These are phyloP conservation scores for Wickerhamiella occidentalis DNA, from an alignment of 805 yeast genomes.

Conservation along the genomic window DNA sequence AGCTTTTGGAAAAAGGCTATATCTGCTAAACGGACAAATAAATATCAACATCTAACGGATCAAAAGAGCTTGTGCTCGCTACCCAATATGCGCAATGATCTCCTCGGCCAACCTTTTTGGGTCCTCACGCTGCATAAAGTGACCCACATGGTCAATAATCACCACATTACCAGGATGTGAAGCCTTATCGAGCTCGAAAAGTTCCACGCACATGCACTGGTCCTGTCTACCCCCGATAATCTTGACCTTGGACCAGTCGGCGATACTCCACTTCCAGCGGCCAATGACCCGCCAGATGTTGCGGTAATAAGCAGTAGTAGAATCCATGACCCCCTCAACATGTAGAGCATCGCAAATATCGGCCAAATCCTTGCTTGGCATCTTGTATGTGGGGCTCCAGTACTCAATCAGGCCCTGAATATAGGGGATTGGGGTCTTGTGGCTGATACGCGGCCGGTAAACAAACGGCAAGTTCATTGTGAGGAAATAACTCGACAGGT, in stretches of 20 bases:
- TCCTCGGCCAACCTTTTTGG: slow-evolving; percentile 17
- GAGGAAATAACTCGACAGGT: slow-evolving; percentile 22
- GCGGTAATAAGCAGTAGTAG: slow-evolving; percentile 24
- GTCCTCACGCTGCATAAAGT: slow-evolving; percentile 24
- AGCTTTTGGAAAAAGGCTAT: no score
- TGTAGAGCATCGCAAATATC: slow-evolving; percentile 17
- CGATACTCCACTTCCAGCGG: slow-evolving; percentile 13
- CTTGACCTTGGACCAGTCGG: slow-evolving; percentile 12
- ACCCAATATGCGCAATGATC: slow-evolving; percentile 7
- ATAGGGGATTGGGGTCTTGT: slow-evolving; percentile 15
- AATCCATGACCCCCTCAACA: slow-evolving; percentile 20
- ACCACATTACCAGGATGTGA: slow-evolving; percentile 14
- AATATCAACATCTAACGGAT: no score
- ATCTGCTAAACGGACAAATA: no score
- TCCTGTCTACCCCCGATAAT: slow-evolving; percentile 21
- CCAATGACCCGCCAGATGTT: slow-evolving; percentile 1
- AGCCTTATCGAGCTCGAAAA: slow-evolving; percentile 15
- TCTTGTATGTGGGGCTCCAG: slow-evolving; percentile 23
- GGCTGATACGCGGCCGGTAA: slow-evolving; percentile 16
- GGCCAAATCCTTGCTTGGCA: slow-evolving; percentile 15
- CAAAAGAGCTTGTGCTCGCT: no score
- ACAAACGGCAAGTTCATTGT: slow-evolving; percentile 22
- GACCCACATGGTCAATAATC: slow-evolving; percentile 20
- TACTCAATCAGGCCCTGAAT: slow-evolving; percentile 19
- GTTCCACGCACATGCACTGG: slow-evolving; percentile 19